Percentiles rank a stretch among this genome's conserved stretches.
Conservation (phyloP, 164 flowering plant species). For the grape (Vitis vinifera) region DNA sequence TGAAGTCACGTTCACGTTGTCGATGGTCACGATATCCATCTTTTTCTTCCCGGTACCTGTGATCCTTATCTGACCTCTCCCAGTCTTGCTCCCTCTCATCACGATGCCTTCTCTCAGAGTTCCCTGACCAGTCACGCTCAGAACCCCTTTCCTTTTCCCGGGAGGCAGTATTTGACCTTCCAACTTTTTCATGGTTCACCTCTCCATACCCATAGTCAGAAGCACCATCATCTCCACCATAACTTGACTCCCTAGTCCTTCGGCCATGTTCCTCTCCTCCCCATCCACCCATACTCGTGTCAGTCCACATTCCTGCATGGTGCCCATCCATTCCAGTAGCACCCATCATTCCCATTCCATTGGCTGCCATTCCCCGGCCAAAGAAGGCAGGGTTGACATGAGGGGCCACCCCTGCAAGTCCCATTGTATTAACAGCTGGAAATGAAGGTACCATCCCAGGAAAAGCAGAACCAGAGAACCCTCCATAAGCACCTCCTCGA, state of each 20-base stretch:
- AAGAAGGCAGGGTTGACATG: slow-evolving; percentile 84
- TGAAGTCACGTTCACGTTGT: slow-evolving; percentile 54
- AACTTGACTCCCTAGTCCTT: slow-evolving; percentile 64
- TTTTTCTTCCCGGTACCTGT: slow-evolving; percentile 63
- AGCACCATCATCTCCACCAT: slow-evolving; percentile 70
- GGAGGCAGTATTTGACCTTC: slow-evolving; percentile 46
- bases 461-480: slow-evolving; percentile 59
- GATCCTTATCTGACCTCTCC: slow-evolving; percentile 67
- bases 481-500: slow-evolving; percentile 68
- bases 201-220: slow-evolving; percentile 73
- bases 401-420: slow-evolving; percentile 70
- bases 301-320: slow-evolving; percentile 67
- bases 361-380: slow-evolving; percentile 60
- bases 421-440: slow-evolving; percentile 60
- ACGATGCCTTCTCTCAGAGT: slow-evolving; percentile 56
- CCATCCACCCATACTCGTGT: slow-evolving; percentile 69
- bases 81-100: slow-evolving; percentile 59
- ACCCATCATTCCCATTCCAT: slow-evolving; percentile 77
- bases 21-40: slow-evolving; percentile 67
- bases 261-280: slow-evolving; percentile 51
- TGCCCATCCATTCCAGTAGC: slow-evolving; percentile 61
- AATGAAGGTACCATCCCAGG: slow-evolving; percentile 73
- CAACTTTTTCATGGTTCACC: slow-evolving; percentile 54
- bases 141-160: slow-evolving; percentile 66
- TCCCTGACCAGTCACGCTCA: slow-evolving; percentile 64